Evolutionary conservation across 1,284 basidiomycete genomes (phyloP), one percentile per base, ranked within the genome.

Genomic region (Violaceomyces palustris): DNA sequence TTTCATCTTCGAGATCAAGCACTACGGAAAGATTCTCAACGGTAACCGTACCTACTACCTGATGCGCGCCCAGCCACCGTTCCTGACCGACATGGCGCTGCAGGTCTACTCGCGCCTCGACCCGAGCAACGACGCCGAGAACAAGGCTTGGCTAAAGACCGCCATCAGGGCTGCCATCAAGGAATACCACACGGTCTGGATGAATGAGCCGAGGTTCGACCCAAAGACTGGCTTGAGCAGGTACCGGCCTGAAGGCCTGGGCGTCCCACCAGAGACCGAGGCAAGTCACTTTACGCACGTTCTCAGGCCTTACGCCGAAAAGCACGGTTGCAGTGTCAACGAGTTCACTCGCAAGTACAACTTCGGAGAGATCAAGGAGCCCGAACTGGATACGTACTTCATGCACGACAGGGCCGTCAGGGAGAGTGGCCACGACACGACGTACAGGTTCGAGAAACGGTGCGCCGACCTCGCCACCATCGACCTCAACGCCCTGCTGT

Each of bases 281-380:
- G 91, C 94, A 2, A 87, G 86, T 8, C 93, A 98, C 76, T 98
- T 98, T 74, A 97, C 91, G 2, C 89, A 94, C 74, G 86, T 98
- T 65, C 82, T 98, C 35, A 88, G 94, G 73, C 93, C 93, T 4
- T 97, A 84, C 71, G 94, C 93, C 25, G 80, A 80, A 44, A 93
- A 94, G 77, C 84, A 92, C 61, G 88, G 91, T 4, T 80, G 96
- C 47, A 93, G 89, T n/a, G 84, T 98, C 56, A 83, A 91, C 72
- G 94, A 98, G 76, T 98, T 94, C 77, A 93, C 87, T 74, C 89
- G 94, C 76, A 86, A 85, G 72, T 98, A 98, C 78, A 94, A 92
- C 73, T 81, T 85, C 37, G 87, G 87, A 11, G 75, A 81, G 35
- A 78, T 97, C 67, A 79, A 83, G 59, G 92, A 94, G 75, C 91